phyloP scores from a whole-genome alignment of 2,329 filamentous ascomycete species.

The Colletotrichum spaethianum region DNA sequence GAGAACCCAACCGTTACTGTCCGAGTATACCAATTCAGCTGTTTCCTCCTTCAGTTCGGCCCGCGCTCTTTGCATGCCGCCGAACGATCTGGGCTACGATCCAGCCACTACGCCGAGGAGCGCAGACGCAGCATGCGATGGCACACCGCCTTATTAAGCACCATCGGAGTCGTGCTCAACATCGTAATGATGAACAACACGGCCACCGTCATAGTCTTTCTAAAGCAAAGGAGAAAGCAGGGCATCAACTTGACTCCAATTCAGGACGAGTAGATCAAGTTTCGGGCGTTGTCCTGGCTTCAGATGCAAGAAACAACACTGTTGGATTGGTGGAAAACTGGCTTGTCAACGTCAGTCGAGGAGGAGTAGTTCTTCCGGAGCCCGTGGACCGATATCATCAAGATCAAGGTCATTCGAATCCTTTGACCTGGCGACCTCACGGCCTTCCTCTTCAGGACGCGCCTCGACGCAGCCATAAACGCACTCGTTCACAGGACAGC shows the following conservation, averaged over 20 bases:
- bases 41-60: not conserved
- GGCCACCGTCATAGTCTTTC: not conserved
- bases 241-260: not conserved
- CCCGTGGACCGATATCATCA: not conserved
- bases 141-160: not conserved
- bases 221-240: not conserved
- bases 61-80: too few species aligned
- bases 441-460: not conserved
- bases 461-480: constrained; percentile 13
- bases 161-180: not conserved
- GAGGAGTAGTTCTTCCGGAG: not conserved
- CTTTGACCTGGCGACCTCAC: constrained; percentile 20
- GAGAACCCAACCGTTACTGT: not conserved
- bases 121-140: constrained; percentile 3
- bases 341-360: constrained; percentile 26
- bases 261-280: not conserved
- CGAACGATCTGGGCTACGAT: not conserved
- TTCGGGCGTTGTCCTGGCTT: not conserved
- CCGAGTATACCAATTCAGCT: not conserved
- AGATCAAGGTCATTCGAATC: not conserved
- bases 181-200: not conserved
- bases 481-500: constrained; percentile 28
- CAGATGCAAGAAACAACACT: not conserved
- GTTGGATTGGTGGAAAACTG: constrained; percentile 25
- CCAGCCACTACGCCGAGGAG: not conserved